Base-by-base conservation (phyloP, 257 asterid genomes). In the Nicotiana sylvestris region DNA sequence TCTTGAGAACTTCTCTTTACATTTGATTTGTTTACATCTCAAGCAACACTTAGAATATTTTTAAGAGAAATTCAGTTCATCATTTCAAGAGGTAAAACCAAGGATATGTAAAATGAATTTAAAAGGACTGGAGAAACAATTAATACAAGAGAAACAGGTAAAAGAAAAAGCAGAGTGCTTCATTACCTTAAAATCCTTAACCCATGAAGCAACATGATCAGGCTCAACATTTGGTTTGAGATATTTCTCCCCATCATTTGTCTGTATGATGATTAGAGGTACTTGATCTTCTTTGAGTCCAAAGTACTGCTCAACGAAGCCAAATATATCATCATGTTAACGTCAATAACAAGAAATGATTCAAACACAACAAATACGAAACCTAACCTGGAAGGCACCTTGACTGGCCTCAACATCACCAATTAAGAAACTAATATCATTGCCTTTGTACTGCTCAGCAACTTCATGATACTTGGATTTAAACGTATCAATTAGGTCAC, bases 371-470 rank as follows among this genome's bases (percentile, higher is more conserved):
- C 3, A 13, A 27, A 15, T 61, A 55, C 61, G 83, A 69, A 76
- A 64, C 81, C 95, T 66, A 77, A 95, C 98, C 98, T 95, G 96
- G 87, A 95, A 92, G 83, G 98, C 99, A 88, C 96, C 96, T 88
- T 91, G 85, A 84, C 99, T 91, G 77, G 97, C 94, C 84, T 94
- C 98, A 30, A 89, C 69, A 87, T 95, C 98, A 17, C 98, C 98
- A 82, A 94, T 87, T 65, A 94, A 90, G 84, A 95, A 95, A 83
- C 91, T 87, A 89, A 95, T 76, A 49, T 83, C 89, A 68, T 89
- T 82, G 66, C 97, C 94, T 88, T 91, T 95, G 90, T 83, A 90
- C 83, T 90, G 92, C 83, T 84, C 81, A 55, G 99, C 96, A 67
- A 91, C 94, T 76, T 90, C 97, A 13, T 86, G 89, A 89, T 91